Evolutionary conservation across 2,329 filamentous ascomycete species (phyloP).

Genomic region (Fusarium sp.): DNA sequence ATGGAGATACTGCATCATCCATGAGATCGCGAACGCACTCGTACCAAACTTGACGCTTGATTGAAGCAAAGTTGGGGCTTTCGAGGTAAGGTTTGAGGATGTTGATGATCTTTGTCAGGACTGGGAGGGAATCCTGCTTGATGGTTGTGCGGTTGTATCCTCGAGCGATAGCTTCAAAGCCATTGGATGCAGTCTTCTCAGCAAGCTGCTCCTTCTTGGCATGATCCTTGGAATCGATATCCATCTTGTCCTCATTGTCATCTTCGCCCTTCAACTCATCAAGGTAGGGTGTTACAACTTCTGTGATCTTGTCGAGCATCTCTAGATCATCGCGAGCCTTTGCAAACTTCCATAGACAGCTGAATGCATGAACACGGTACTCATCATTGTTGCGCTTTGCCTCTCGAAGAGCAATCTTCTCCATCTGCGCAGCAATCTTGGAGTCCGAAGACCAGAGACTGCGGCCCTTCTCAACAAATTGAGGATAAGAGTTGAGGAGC

Average conservation of each 20-base stretch:
- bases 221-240: slow-evolving; percentile 64
- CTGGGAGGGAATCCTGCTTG: slow-evolving; percentile 49
- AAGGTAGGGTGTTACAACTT: slow-evolving; percentile 72
- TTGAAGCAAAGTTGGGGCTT: slow-evolving; percentile 52
- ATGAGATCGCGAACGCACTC: slow-evolving; percentile 61
- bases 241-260: slow-evolving; percentile 74
- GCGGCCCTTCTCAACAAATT: slow-evolving; percentile 76
- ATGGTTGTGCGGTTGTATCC: slow-evolving; percentile 60
- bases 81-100: slow-evolving; percentile 56
- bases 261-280: slow-evolving; percentile 67
- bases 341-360: slow-evolving; percentile 78
- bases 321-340: slow-evolving; percentile 74
- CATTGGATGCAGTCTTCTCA: slow-evolving; percentile 60
- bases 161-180: slow-evolving; percentile 61
- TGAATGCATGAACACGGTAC: slow-evolving; percentile 82
- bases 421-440: slow-evolving; percentile 71
- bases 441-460: slow-evolving; percentile 66
- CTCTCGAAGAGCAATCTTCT: slow-evolving; percentile 85
- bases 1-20: slow-evolving; percentile 51
- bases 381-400: slow-evolving; percentile 90
- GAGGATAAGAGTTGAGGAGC: slow-evolving; percentile 81
- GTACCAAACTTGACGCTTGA: slow-evolving; percentile 66
- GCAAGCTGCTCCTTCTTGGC: slow-evolving; percentile 53
- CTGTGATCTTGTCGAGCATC: slow-evolving; percentile 73
- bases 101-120: slow-evolving; percentile 55